Evolutionary conservation across 306 rosid genomes (phyloP), one percentile per base, ranked within the genome.

Genomic region (Clitoria ternatea): DNA sequence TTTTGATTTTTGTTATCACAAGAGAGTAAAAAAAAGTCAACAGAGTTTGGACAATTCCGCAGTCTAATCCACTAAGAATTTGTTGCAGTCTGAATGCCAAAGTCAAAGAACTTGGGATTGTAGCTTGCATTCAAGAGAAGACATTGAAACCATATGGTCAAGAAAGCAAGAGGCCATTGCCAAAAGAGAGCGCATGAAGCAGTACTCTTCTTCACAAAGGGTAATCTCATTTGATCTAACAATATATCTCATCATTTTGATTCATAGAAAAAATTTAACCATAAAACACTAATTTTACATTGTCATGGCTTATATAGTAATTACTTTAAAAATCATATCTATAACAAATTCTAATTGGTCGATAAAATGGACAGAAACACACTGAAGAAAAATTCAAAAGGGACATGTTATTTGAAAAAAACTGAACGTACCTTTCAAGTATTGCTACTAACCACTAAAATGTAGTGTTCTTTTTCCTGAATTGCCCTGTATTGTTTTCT

Each of bases 121-220:
- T 78, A 88, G 96, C 78, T 64, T 56, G 17, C 78, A 48, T 19
- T 84, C 89, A 1, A 82, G 79, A 70, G 89, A 90, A 78, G 88
- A 85, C 43, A 75, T 82, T 62, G 91, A 88, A 66, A 69, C 85
- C 36, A 66, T 77, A 60, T 70, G 79, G 88, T 72, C 70, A 32
- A 88, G 77, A 81, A 90, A 80, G 78, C 91, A 85, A 79, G 96
- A 92, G 23, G 98, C 91, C 22, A 23, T 69, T 29, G 68, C 33
- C 73, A 92, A 86, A 83, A 83, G 92, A 73, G 96, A 90, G 43
- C 88, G 96, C 70, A 86, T 88, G 95, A 82, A 76, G 72, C 90
- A 85, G 67, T 92, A 89, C 78, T 90, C 98, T 7, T 88, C 79
- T 79, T 92, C 98, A 30, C 91, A 86, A 14, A 70, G 85, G 84